Evolutionary conservation across 345 rosid genomes (phyloP).

Genomic region (Lumnitzera littorea): DNA sequence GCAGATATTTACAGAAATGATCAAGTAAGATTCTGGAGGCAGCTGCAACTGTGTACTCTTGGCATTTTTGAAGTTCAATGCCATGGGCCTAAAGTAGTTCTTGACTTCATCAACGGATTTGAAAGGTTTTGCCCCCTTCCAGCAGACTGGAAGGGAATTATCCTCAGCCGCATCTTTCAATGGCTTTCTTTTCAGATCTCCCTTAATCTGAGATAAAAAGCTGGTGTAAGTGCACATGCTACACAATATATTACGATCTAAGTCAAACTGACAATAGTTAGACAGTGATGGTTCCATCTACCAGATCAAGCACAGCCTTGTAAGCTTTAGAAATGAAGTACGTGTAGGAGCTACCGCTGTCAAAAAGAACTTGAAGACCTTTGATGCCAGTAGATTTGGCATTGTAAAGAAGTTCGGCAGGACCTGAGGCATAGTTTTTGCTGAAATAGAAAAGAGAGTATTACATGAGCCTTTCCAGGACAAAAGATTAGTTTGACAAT

Average conservation of each 20-base stretch:
- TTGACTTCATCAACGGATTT: conserved; percentile 42
- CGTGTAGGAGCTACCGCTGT: conserved; percentile 91
- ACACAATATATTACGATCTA: conserved; percentile 5
- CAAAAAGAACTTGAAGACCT: conserved; percentile 51
- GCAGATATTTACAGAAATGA: conserved; percentile 49
- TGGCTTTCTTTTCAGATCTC: conserved; percentile 37
- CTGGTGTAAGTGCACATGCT: not conserved
- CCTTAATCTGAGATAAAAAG: conserved; percentile 29
- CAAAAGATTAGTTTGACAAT: not conserved
- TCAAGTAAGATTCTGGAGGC: conserved; percentile 69
- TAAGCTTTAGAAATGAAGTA: conserved; percentile 59
- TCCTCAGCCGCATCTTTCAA: conserved; percentile 46
- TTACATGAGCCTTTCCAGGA: too few relatives aligned
- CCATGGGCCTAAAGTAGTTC: conserved; percentile 51
- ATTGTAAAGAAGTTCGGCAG: conserved; percentile 55
- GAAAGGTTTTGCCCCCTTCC: conserved; percentile 62
- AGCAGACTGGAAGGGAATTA: conserved; percentile 64
- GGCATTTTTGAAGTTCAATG: conserved; percentile 36
- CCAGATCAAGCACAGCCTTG: conserved; percentile 42
- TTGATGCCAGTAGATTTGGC: conserved; percentile 51
- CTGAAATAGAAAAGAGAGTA: conserved; percentile 26
- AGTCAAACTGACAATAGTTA: not conserved
- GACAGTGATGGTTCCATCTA: conserved; percentile 17
- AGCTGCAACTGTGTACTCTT: conserved; percentile 47
- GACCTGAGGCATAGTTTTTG: conserved; percentile 54